Base-by-base conservation (phyloP, 2,329 filamentous ascomycete species). In the Pseudogymnoascus sp. region DNA sequence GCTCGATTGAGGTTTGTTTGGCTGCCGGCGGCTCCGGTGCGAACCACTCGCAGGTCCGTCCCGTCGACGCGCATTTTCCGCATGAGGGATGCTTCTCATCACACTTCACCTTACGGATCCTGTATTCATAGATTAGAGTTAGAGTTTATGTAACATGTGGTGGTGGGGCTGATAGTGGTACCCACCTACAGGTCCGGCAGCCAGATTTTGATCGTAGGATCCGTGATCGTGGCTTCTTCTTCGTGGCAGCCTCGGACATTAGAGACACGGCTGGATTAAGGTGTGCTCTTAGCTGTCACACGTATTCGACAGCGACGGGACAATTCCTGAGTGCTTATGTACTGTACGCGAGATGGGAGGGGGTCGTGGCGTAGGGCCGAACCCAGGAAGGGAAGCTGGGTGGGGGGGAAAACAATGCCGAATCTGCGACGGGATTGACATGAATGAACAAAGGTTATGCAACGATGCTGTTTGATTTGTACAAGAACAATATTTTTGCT, bases 61-160 rank as follows among this genome's bases (percentile, higher is more conserved):
- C 43, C 5, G 43, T 53, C 1, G 43, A 53, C 25, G 62, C 61
- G 35, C 64, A 65, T 43, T 60, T 39, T 12, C 38, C 30, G 43
- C 64, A 65, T 2, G 18, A 11, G 7, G 64, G 64, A 9, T 59
- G 60, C 11, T 59, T 30, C 41, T 65, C 62, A 39, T 65, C 64
- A 39, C 64, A 65, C 47, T 61, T 64, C 20, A 65, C 47, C 30
- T 53, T 53, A n/a, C 43, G 43, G 43, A 53, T 33, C 43, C 43
- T 53, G 25, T 33, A 53, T 18, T 14, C 25, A 18, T 30, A 11
- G 7, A 30, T 33, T 33, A 53, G 43, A 30, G 18, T 53, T 53
- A 53, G 25, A 33, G 43, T 53, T 53, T 53, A 9, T 8, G n/a
- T 8, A 2, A 12, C 25, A 18, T 18, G 18, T 6, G 6, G 43